Conservation (phyloP, 805 yeast genomes). For the Saturnispora besseyi region DNA sequence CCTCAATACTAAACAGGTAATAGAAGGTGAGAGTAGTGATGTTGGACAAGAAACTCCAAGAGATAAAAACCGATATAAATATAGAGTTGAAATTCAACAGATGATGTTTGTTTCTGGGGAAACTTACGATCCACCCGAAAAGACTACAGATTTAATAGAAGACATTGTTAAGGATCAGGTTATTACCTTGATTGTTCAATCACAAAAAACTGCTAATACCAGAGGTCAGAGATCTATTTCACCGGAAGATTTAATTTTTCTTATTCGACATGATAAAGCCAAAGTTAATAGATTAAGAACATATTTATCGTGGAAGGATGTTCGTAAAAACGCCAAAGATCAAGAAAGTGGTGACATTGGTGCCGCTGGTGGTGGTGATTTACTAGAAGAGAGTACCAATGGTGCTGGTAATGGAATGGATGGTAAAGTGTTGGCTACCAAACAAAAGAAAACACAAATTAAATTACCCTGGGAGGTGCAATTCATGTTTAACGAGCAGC, state of each 20-base stretch:
- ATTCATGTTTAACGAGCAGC: constrained; percentile 88
- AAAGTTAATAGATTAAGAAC: constrained; percentile 88
- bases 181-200: constrained; percentile 67
- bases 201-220: constrained; percentile 65
- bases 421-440: constrained; percentile 37
- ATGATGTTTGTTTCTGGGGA: constrained; percentile 99
- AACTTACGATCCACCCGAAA: constrained; percentile 86
- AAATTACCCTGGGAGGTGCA: constrained; percentile 92
- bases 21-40: background rate
- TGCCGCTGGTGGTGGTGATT: constrained; percentile 26
- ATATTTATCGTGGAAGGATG: constrained; percentile 93
- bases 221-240: constrained; percentile 80
- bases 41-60: constrained; percentile 7
- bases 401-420: constrained; percentile 30
- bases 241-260: constrained; percentile 88
- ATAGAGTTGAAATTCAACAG: constrained; percentile 88
- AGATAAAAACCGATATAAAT: constrained; percentile 48
- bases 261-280: constrained; percentile 88
- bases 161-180: constrained; percentile 95
- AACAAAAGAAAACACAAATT: constrained; percentile 66
- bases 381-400: constrained; percentile 22
- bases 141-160: constrained; percentile 86
- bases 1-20: background rate
- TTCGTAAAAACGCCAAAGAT: constrained; percentile 67
- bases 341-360: constrained; percentile 43